Evolutionary conservation across 1,139 yeast genomes (phyloP), one percentile per base, ranked within the genome.

Genomic region (Sugiyamaella japonica): DNA sequence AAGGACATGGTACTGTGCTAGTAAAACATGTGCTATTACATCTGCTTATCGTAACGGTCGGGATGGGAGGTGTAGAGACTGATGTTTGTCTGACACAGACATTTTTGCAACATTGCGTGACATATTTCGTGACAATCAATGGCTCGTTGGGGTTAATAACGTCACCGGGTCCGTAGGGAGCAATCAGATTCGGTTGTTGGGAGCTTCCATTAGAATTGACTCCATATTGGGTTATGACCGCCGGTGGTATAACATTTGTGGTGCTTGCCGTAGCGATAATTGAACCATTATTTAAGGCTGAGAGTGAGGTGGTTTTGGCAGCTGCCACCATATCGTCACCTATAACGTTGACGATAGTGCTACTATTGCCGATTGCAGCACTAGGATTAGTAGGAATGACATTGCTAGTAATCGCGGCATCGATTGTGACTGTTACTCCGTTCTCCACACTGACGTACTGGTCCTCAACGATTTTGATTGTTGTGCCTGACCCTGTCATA

Each of bases 81-180:
- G 58, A 36, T 9, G 56, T 53, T 31, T 55, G 52, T 17, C 57
- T 41, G 5, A 55, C 53, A 40, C 63, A 60, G 12, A 38, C 36
- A 3, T 54, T 56, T 23, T 45, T 32, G 48, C 61, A 57, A 43
- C 63, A 60, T 43, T 60, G 55, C 13, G 61, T 59, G 15, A 59
- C 53, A 15, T 56, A 51, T 48, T 55, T 29, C 3, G 61, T 59
- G 23, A 56, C 50, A 13, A 43, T 31, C 9, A 46, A 16, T 7
- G 29, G 37, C 7, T 36, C 15, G n/a, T 25, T 52, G 7, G 55
- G 55, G 36, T 52, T 28, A 10, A 52, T 34, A 16, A 52, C 25
- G 13, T 46, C 50, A 12, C 28, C 13, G 1, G 45, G 38, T n/a
- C 42, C 49, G 17, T 52, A 52, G 8, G 55, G 55, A 20, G 48